These are phyloP conservation scores for Rhizomucor pusillus DNA, from an alignment of 371 early-diverging fungal genomes.

Conservation along the genomic window DNA sequence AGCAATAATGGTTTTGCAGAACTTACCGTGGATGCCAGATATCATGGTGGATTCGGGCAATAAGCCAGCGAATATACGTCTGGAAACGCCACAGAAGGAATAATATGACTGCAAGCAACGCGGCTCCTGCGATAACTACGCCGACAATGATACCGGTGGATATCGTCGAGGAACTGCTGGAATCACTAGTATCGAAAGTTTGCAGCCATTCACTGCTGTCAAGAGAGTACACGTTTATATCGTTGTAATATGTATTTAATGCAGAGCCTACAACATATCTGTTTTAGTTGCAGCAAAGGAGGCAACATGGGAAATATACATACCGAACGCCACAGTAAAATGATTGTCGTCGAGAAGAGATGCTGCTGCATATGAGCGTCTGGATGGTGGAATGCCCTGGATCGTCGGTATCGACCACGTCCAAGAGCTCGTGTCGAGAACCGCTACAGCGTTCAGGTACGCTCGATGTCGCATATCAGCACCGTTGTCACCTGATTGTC, in stretches of 20 bases:
- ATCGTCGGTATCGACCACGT: conserved; percentile 31
- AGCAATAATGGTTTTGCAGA: neutral
- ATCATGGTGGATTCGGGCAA: conserved; percentile 36
- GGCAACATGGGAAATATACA: no score
- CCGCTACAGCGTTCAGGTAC: conserved; percentile 30
- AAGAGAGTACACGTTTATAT: conserved; percentile 36
- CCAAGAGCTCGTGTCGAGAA: conserved; percentile 44
- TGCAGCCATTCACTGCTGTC: conserved; percentile 28
- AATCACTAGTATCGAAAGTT: conserved; percentile 14
- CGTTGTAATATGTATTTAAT: conserved; percentile 37
- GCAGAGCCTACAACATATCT: conserved; percentile 23
- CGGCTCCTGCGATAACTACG: conserved; percentile 35
- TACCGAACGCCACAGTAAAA: conserved; percentile 45
- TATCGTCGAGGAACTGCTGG: conserved; percentile 14
- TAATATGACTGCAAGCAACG: conserved; percentile 27
- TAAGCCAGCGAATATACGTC: conserved; percentile 33
- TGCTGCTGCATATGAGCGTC: conserved; percentile 40
- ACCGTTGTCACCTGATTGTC: conserved; percentile 29
- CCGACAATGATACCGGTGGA: conserved; percentile 45
- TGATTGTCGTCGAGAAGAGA: conserved; percentile 29
- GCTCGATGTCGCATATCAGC: conserved; percentile 13
- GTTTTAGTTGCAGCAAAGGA: neutral
- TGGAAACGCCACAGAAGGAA: conserved; percentile 48
- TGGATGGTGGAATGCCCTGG: conserved; percentile 38
- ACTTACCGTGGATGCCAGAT: conserved; percentile 47